A percentile compares a stretch with the other conserved stretches of the same genome.
phyloP scores from a whole-genome alignment of 306 rosid species.

The Amphicarpaea edgeworthii region DNA sequence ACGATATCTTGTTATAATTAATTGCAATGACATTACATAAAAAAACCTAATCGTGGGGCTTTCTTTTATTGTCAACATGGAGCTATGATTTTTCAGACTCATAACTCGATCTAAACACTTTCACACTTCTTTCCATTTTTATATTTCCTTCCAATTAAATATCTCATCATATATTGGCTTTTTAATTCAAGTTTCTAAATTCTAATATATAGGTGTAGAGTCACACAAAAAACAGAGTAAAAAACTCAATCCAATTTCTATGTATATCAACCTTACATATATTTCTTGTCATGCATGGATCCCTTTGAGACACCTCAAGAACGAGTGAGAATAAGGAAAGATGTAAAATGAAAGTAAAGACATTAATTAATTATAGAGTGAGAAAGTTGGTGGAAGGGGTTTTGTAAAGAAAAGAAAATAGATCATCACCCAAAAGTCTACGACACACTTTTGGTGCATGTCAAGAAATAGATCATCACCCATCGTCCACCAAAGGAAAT shows the following conservation, averaged over 20 bases:
- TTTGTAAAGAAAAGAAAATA: constrained; percentile 6
- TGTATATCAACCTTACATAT: not conserved
- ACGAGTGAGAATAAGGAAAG: constrained; percentile 44
- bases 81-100: not conserved
- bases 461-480: constrained; percentile 30
- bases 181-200: not conserved
- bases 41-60: not conserved
- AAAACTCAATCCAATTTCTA: not conserved
- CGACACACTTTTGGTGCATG: constrained; percentile 66
- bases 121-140: not conserved
- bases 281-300: constrained; percentile 45
- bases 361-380: constrained; percentile 50
- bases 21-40: not conserved
- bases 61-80: not conserved
- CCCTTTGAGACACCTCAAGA: constrained; percentile 32
- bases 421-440: constrained; percentile 6
- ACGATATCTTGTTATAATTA: not conserved
- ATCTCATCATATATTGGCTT: not conserved
- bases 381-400: constrained; percentile 57
- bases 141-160: not conserved
- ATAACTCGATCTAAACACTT: not conserved
- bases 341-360: constrained; percentile 85
- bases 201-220: not conserved
- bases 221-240: not conserved
- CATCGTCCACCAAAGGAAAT: too few relatives aligned